Base-by-base conservation (phyloP, 106 monocot species). In the Dendrobium catenatum region DNA sequence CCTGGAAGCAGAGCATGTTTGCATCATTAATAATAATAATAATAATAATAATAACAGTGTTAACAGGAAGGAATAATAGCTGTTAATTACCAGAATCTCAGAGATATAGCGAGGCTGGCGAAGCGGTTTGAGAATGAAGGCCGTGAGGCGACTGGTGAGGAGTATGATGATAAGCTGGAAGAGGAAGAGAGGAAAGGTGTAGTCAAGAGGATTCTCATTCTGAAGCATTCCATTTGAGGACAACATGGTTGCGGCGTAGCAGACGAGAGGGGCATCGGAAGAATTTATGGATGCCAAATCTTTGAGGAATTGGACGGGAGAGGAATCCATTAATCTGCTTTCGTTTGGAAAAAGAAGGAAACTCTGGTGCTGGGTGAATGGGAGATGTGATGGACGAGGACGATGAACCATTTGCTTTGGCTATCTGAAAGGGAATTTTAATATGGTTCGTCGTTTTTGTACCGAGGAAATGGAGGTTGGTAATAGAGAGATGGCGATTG, bases 161-260 rank as follows among this genome's bases (percentile, higher is more conserved):
- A 78, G 51, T 18, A 83, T 78, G 70, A 78, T 15, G 41, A 83
- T 19, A 19, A 83, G 78, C 72, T 83, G 83, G 68, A 83, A 22
- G 78, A 83, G 51, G 67, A 83, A 83, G 49, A 83, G 78, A 16
- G 83, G 83, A 49, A 83, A 83, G 10, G 78, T 54, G 83, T 42
- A 83, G 42, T 83, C 83, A 4, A 83, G 27, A 2, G 78, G 83
- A 68, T 77, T 83, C 70, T 78, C 83, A 4, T 78, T 48, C 72
- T 72, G 77, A 43, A 77, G 77, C 6, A 83, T 72, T 68, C 83
- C 78, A 55, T 70, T 78, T 40, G 51, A 40, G 37, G 83, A 83
- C 64, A 83, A 26, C 83, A 78, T 78, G 29, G 78, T 83, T 20
- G 83, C 51, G 5, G 83, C 68, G 20, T 78, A 78, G 78, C 83